phyloP scores from a whole-genome alignment of 2,329 filamentous ascomycete species.

The Penicillium palitans region DNA sequence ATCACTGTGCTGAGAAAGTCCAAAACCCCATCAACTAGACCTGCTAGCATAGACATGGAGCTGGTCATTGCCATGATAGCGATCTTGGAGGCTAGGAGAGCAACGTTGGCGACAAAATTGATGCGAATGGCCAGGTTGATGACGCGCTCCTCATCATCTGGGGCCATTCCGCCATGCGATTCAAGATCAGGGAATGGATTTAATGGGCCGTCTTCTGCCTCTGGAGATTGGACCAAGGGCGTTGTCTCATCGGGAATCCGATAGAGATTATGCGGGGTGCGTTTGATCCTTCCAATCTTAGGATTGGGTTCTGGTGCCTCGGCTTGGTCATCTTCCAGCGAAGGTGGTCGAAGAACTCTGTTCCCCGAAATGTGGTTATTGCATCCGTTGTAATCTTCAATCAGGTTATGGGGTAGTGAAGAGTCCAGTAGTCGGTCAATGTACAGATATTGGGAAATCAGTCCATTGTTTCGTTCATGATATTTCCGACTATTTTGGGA shows the following conservation, averaged over 20 bases:
- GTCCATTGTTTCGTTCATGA: constrained; percentile 83
- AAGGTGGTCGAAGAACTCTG: constrained; percentile 32
- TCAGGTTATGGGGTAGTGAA: constrained; percentile 83
- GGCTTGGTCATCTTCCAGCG: constrained; percentile 51
- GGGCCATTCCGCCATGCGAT: constrained; percentile 42
- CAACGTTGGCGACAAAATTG: constrained; percentile 75
- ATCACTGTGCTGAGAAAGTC: constrained; percentile 65
- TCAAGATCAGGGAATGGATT: constrained; percentile 44
- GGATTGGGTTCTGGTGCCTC: constrained; percentile 50
- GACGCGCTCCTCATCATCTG: constrained; percentile 71
- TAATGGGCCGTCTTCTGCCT: constrained; percentile 60
- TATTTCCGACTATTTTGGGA: constrained; percentile 63
- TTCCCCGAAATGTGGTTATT: not conserved
- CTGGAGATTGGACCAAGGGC: constrained; percentile 39
- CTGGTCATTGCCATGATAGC: constrained; percentile 74
- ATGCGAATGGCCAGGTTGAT: constrained; percentile 87
- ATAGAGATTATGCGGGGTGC: constrained; percentile 84
- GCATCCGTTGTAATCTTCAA: constrained; percentile 72
- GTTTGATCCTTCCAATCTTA: constrained; percentile 54
- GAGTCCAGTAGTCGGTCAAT: constrained; percentile 90
- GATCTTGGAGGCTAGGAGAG: constrained; percentile 74
- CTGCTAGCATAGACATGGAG: constrained; percentile 64
- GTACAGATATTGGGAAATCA: constrained; percentile 90
- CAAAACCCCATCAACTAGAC: constrained; percentile 67
- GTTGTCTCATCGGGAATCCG: constrained; percentile 54